Percentiles rank a stretch among this genome's conserved stretches.
Conservation (phyloP, 257 asterid species). For the Solanum chilense region DNA sequence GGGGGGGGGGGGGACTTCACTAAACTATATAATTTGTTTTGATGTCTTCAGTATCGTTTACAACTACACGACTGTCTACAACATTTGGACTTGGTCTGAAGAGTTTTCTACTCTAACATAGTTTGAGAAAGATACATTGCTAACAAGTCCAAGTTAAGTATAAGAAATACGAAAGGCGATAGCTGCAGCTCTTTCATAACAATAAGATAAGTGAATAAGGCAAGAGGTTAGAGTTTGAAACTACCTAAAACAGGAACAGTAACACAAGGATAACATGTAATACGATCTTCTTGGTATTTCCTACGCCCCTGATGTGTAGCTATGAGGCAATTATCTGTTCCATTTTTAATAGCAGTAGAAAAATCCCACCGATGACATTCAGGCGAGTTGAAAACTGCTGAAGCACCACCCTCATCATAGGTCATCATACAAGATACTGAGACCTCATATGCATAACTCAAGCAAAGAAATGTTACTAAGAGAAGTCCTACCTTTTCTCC, state of each 20-base stretch:
- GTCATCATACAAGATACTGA: slow-evolving; percentile 56
- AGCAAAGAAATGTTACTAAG: slow-evolving; percentile 11
- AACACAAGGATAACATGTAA: slow-evolving; percentile 42
- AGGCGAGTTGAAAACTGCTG: slow-evolving; percentile 33
- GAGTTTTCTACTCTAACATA: neutral
- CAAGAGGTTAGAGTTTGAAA: neutral
- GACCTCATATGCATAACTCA: slow-evolving; percentile 20
- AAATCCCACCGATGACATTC: slow-evolving; percentile 39
- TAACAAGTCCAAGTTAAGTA: neutral
- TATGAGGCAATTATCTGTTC: slow-evolving; percentile 29
- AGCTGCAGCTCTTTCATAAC: neutral
- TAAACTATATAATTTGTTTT: neutral
- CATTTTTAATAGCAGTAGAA: slow-evolving; percentile 16
- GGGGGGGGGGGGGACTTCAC: accelerated
- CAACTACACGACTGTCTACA: neutral
- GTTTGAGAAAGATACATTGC: neutral
- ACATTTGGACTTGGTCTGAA: neutral
- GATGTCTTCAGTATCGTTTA: neutral
- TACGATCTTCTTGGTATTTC: slow-evolving; percentile 73
- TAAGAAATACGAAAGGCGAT: neutral
- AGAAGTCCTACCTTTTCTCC: slow-evolving; percentile 1
- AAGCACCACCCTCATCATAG: slow-evolving; percentile 59
- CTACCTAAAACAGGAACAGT: slow-evolving; percentile 44
- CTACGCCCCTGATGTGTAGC: slow-evolving; percentile 61
- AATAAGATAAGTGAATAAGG: neutral